Evolutionary conservation across 2,329 filamentous ascomycete species (phyloP), one percentile per base, ranked within the genome.

Genomic region (Fusarium chuoi): DNA sequence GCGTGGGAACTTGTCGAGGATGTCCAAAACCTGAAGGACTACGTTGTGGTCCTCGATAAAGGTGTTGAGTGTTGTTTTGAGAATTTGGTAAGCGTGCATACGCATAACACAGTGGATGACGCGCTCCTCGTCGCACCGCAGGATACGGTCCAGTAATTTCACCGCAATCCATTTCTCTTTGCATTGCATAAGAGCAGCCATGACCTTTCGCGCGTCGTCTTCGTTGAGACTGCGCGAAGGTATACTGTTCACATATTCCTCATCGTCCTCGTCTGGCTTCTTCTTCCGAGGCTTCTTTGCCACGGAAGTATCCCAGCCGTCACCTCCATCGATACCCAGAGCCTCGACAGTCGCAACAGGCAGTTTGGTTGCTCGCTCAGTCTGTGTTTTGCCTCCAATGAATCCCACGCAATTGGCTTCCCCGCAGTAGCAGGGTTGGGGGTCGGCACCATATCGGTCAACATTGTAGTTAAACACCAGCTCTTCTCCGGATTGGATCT

Each of bases 391-490:
- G 80, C 96, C 96, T 75, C 96, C 96, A 75, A 99, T 98, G 83
- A 94, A 98, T 61, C 96, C 96, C 26, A 95, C 94, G 83, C 96
- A 99, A 80, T 98, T 98, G 24, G 91, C 88, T 83, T 99, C 96
- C 71, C 91, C 95, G 82, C 96, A 99, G 83, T 98, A 98, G 84
- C 96, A 99, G 35, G 94, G 95, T 82, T 98, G 96, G 48, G 96
- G 96, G 77, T 99, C 95, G 48, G 96, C 95, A 73, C 96, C 96
- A 81, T 99, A 99, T 74, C 96, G 92, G 83, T 99, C 96, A 75
- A 99, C 96, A 79, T 99, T 99, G 89, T 99, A 99, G 86, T 99
- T 98, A 87, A 99, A 99, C 28, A 98, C 95, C 64, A 99, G 87
- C 83, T 99, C 96, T 82, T 99, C 96, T 62, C 96, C 96, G 24